phyloP scores from a whole-genome alignment of 108 stramenopile species.

The Tribonema minus region DNA sequence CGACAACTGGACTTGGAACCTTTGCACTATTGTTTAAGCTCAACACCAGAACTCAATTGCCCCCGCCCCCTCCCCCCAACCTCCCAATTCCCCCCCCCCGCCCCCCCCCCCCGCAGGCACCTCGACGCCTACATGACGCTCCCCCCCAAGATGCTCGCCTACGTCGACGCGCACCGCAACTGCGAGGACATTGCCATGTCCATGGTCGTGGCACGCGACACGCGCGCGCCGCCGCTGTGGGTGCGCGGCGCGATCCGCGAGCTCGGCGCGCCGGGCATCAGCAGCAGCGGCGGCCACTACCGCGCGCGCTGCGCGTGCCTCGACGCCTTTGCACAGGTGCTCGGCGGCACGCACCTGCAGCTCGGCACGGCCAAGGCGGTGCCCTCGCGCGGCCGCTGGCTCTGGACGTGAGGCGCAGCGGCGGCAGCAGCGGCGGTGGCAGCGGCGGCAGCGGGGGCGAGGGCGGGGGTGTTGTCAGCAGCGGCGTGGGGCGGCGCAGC shows the following conservation, averaged over 20 bases:
- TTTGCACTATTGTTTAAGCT: too few species aligned
- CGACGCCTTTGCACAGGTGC: conserved; percentile 7
- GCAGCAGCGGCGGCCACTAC: conserved; percentile 2
- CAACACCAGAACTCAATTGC: too few species aligned
- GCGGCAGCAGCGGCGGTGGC: too few species aligned
- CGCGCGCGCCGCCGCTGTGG: conserved; percentile 42
- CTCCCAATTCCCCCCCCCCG: too few species aligned
- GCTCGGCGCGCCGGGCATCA: conserved; percentile 20
- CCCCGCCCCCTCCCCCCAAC: too few species aligned
- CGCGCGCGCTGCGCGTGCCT: conserved; percentile 15
- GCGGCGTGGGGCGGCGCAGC: too few species aligned
- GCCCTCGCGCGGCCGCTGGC: too few species aligned
- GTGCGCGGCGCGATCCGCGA: conserved; percentile 10
- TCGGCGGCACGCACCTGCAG: conserved; percentile 24
- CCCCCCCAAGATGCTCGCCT: not conserved
- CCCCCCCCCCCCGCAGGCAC: too few species aligned
- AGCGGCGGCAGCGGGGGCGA: too few species aligned
- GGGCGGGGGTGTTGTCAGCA: too few species aligned
- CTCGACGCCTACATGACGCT: conserved; percentile 22
- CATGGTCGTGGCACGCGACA: conserved; percentile 38
- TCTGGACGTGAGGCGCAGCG: too few species aligned
- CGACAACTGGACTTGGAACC: not conserved
- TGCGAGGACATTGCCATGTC: conserved; percentile 57
- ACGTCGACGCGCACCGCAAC: conserved; percentile 48
- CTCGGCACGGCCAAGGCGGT: too few species aligned